Evolutionary conservation across 768 basidiomycete species (phyloP).

Genomic region (Royoungia palumana): DNA sequence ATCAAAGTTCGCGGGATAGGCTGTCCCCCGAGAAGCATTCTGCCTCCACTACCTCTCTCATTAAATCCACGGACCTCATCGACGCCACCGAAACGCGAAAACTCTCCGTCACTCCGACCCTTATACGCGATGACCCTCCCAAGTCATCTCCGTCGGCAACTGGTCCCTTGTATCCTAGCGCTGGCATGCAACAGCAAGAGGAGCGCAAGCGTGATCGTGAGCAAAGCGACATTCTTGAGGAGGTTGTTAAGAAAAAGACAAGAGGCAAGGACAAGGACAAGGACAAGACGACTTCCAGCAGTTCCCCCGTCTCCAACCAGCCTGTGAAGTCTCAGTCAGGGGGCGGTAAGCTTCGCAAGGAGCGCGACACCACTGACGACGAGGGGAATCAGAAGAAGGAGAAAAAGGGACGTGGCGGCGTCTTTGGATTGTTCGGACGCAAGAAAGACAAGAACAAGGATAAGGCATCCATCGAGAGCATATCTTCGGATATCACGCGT

Average conservation of each 20-base stretch:
- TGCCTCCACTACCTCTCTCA: constrained; percentile 28
- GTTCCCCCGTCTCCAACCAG: constrained; percentile 25
- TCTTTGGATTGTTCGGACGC: constrained; percentile 76
- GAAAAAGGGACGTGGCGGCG: constrained; percentile 63
- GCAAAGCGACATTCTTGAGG: constrained; percentile 45
- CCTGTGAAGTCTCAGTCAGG: constrained; percentile 12
- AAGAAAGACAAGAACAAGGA: constrained; percentile 75
- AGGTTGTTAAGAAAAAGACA: constrained; percentile 48
- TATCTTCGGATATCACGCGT: constrained; percentile 47
- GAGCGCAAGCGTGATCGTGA: constrained; percentile 52
- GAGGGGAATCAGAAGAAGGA: constrained; percentile 55
- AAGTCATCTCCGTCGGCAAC: constrained; percentile 8
- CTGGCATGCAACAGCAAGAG: constrained; percentile 44
- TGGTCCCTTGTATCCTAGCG: constrained; percentile 37
- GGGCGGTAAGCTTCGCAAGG: constrained; percentile 43
- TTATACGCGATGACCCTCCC: constrained; percentile 56
- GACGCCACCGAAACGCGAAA: constrained; percentile 72
- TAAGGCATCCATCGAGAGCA: constrained; percentile 48
- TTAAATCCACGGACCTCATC: constrained; percentile 55
- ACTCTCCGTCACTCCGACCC: constrained; percentile 72
- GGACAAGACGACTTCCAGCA: constrained; percentile 39
- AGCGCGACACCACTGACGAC: constrained; percentile 41
- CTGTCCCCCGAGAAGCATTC: constrained; percentile 32
- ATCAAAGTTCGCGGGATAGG: constrained; percentile 48
- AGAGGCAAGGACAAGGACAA: constrained; percentile 50